These are phyloP conservation scores for Colletotrichum noveboracense DNA, from an alignment of 2,329 filamentous ascomycete genomes.

Conservation along the genomic window DNA sequence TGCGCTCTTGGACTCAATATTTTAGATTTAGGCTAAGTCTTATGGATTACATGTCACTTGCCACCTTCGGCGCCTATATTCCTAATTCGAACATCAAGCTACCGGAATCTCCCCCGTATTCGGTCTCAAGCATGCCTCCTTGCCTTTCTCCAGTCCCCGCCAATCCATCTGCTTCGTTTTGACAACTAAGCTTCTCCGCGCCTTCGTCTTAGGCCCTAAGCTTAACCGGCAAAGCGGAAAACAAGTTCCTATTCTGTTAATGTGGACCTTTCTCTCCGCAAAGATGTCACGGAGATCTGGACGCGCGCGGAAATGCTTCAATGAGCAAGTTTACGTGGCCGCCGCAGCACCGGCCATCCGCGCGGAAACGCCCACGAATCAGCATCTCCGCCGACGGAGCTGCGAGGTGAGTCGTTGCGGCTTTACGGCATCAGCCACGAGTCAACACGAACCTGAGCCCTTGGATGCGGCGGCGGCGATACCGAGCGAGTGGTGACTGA, in stretches of 20 bases:
- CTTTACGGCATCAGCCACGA: neutral
- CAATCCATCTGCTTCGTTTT: neutral
- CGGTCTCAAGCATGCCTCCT: neutral
- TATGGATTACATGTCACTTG: neutral
- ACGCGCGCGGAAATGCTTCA: neutral
- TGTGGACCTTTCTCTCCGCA: neutral
- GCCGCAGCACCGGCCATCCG: neutral
- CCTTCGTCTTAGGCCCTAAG: neutral
- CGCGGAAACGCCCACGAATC: neutral
- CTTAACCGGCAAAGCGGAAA: neutral
- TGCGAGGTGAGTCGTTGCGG: neutral
- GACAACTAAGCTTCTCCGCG: neutral
- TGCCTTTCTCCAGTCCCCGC: neutral
- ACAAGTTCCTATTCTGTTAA: neutral
- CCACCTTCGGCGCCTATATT: neutral
- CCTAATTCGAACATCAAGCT: neutral
- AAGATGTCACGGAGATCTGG: neutral
- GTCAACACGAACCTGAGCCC: neutral
- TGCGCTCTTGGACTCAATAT: neutral
- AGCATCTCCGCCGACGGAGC: neutral
- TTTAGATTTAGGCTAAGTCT: neutral
- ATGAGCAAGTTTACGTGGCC: neutral
- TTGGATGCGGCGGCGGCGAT: neutral
- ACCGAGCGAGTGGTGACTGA: neutral
- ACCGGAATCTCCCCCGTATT: neutral